Base-by-base conservation (phyloP, 345 rosid species). In the Arabis hirsuta region DNA sequence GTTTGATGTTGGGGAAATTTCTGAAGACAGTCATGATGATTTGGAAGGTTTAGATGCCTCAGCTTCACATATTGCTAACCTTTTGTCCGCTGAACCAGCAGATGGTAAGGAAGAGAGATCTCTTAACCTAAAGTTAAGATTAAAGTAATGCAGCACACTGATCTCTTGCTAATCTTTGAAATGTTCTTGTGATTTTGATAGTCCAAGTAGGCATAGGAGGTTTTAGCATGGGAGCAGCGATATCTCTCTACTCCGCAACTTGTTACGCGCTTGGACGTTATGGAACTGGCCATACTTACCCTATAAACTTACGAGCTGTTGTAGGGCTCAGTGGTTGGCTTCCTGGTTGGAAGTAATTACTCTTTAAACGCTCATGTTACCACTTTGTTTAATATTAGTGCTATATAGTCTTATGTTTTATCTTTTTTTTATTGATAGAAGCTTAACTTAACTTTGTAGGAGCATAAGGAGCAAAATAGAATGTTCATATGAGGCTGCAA, bases 161-260 rank as follows among this genome's bases (percentile, higher is more conserved):
- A 51, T 46, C 55, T 76, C 5, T 53, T 29, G 45, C 51, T 50
- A 55, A 76, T 32, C 41, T n/a, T 32, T 47, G 26, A 19, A 42
- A 61, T 45, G 5, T 31, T 12, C 52, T 39, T 56, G 12, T 58
- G 61, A 39, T 65, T 45, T 75, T 58, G 69, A 61, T 83, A 95
- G 99, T 95, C 43, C 83, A 84, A 82, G 82, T 91, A 7, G 99
- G 97, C 11, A 80, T 95, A 38, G 99, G 97, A 76, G 97, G 97
- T 61, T 91, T 95, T 76, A 91, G 99, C 47, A 95, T 88, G 96
- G 99, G 97, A 68, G 96, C 87, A 55, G 96, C 99, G 32, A 81
- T 83, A 50, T 80, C 99, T 34, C 87, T 95, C n/a, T 90, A 95
- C 82, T 91, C 97, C 12, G 91, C 96, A 26, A 84, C 86, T 11